phyloP scores from a whole-genome alignment of 1,139 yeast genomes.

The Taphrina sp. region DNA sequence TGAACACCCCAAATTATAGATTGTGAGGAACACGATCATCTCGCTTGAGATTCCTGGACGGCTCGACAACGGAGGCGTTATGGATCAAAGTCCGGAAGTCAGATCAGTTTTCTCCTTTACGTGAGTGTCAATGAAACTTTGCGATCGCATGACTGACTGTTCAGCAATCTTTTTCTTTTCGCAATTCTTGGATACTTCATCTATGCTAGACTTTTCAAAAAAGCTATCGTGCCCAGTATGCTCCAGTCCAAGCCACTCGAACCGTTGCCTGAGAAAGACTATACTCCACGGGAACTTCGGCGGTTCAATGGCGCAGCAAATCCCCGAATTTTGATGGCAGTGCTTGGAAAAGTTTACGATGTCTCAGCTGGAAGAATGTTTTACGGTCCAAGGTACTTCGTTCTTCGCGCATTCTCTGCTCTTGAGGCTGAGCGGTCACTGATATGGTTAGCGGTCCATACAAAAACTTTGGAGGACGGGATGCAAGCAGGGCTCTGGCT shows the following conservation, averaged over 20 bases:
- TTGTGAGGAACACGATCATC: too few species aligned
- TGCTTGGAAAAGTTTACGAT: conserved; percentile 81
- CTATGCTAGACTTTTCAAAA: conserved; percentile 28
- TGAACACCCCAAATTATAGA: too few species aligned
- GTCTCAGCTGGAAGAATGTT: conserved; percentile 77
- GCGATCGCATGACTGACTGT: too few species aligned
- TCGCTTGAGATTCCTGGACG: too few species aligned
- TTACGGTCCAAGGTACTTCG: conserved; percentile 77
- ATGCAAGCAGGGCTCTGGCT: conserved; percentile 93
- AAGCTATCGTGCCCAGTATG: conserved; percentile 12
- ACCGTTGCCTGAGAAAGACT: conserved; percentile 72
- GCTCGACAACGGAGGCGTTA: too few species aligned
- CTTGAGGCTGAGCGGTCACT: neutral
- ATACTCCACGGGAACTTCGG: conserved; percentile 71
- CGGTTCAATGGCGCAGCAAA: conserved; percentile 77
- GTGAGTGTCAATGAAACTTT: too few species aligned
- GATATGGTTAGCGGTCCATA: conserved; percentile 32
- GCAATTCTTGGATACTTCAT: conserved; percentile 14
- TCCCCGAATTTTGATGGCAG: conserved; percentile 75
- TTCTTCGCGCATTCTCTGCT: neutral
- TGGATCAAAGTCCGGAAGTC: too few species aligned
- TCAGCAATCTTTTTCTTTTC: conserved; percentile 13
- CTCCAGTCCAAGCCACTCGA: conserved; percentile 43
- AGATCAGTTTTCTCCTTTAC: conserved; percentile 19
- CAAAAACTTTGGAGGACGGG: conserved; percentile 87